Percentiles rank a stretch among this genome's conserved stretches.
Evolutionary conservation across 2,329 filamentous ascomycete genomes (phyloP).

Genomic region (Cladophialophora bantiana): DNA sequence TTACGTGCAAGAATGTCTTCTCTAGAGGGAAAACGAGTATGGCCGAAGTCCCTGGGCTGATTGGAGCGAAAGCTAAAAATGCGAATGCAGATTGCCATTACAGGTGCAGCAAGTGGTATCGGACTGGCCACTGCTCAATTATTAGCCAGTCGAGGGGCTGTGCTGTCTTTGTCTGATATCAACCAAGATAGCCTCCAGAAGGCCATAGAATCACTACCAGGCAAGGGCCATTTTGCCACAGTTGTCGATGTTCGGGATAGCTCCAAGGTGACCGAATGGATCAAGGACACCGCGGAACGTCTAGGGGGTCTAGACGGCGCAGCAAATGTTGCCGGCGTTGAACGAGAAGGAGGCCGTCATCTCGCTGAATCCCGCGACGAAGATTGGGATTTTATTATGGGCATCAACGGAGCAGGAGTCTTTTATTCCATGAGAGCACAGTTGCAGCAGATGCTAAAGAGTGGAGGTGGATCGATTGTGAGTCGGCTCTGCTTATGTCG

Average conservation of each 20-base stretch:
- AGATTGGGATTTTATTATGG: constrained; percentile 53
- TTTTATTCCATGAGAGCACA: constrained; percentile 61
- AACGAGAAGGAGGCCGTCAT: constrained; percentile 7
- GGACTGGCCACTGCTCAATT: constrained; percentile 19
- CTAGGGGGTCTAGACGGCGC: constrained; percentile 31
- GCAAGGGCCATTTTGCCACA: constrained; percentile 9
- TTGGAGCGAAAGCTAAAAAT: background rate
- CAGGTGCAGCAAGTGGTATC: constrained; percentile 24
- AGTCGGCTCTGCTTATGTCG: background rate
- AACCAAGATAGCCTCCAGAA: constrained; percentile 7
- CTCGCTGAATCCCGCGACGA: constrained; percentile 47
- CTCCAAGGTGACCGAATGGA: constrained; percentile 28
- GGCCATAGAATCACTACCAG: background rate
- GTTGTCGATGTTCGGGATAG: constrained; percentile 30
- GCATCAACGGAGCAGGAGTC: constrained; percentile 56
- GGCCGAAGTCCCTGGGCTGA: background rate
- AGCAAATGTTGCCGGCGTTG: constrained; percentile 33
- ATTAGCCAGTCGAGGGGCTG: constrained; percentile 16
- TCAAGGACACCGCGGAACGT: constrained; percentile 21
- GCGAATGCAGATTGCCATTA: constrained; percentile 7
- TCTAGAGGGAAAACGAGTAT: background rate
- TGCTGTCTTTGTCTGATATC: constrained; percentile 19
- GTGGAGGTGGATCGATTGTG: constrained; percentile 9
- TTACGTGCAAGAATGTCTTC: background rate
- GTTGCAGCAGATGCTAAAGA: constrained; percentile 40